phyloP scores from a whole-genome alignment of 768 basidiomycete genomes.

The Mycena polygramma region DNA sequence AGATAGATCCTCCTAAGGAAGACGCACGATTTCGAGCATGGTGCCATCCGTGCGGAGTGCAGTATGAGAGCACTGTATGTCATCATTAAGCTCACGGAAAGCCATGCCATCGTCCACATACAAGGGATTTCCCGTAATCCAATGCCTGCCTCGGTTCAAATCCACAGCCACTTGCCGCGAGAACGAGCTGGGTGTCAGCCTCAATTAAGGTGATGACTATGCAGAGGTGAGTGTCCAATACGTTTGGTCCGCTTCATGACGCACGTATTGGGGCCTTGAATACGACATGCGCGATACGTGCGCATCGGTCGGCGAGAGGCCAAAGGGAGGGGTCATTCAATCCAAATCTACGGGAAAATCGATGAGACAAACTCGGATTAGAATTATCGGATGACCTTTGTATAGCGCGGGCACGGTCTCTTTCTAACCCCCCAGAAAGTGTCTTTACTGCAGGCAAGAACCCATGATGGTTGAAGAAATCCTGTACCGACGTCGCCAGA shows the following conservation, averaged over 20 bases:
- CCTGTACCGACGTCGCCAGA: slow-evolving; percentile 5
- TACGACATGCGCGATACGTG: slow-evolving; percentile 14
- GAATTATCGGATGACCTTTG: slow-evolving; percentile 2
- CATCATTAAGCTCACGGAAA: neutral
- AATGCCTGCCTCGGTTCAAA: slow-evolving; percentile 1
- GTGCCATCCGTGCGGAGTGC: slow-evolving; percentile 28
- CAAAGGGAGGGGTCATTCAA: slow-evolving; percentile 7
- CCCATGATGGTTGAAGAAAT: slow-evolving; percentile 2
- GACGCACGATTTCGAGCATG: slow-evolving; percentile 23
- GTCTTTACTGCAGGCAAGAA: slow-evolving; percentile 21
- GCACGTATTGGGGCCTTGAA: slow-evolving; percentile 24
- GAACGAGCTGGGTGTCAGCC: slow-evolving; percentile 13
- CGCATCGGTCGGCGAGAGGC: slow-evolving; percentile 17
- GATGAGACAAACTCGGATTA: neutral
- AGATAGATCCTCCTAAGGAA: neutral
- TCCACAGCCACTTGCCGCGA: slow-evolving; percentile 3
- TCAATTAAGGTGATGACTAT: slow-evolving; percentile 22
- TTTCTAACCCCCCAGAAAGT: slow-evolving; percentile 9
- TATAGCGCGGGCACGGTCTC: neutral
- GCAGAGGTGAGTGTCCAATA: no score
- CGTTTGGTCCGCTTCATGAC: neutral
- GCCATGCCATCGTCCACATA: neutral
- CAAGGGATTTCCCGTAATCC: slow-evolving; percentile 7
- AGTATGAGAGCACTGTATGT: slow-evolving; percentile 19
- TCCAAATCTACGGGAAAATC: slow-evolving; percentile 5